Evolutionary conservation across 2,329 filamentous ascomycete species (phyloP).

Genomic region (Dactylonectria macrodidyma): DNA sequence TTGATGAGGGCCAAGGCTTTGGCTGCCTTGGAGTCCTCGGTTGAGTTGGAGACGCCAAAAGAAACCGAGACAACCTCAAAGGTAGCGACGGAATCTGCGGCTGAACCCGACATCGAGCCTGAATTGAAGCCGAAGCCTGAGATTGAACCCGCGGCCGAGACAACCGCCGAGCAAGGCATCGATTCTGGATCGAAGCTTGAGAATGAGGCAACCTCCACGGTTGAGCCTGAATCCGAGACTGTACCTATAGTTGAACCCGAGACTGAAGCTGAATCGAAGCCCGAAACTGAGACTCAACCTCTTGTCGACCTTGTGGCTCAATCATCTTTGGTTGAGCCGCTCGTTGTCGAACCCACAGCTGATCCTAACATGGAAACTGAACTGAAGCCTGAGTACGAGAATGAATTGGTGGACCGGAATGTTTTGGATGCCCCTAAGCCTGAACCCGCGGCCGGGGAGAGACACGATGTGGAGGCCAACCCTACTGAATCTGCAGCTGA

Average conservation of each 20-base stretch:
- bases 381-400: constrained; percentile 32
- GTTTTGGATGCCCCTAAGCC: constrained; percentile 36
- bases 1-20: constrained; percentile 43
- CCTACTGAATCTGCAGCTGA: constrained; percentile 32
- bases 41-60: constrained; percentile 35
- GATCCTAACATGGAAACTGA: constrained; percentile 29
- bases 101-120: constrained; percentile 39
- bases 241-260: constrained; percentile 48
- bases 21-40: constrained; percentile 37
- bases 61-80: constrained; percentile 34
- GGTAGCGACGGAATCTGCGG: constrained; percentile 34
- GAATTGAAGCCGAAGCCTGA: constrained; percentile 33
- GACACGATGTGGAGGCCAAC: constrained; percentile 19
- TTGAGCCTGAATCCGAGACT: constrained; percentile 41
- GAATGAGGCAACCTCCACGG: constrained; percentile 38
- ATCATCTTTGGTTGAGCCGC: constrained; percentile 31
- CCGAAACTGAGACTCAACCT: constrained; percentile 45
- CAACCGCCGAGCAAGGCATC: constrained; percentile 28
- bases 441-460: constrained; percentile 39
- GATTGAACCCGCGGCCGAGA: constrained; percentile 30
- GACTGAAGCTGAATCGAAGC: constrained; percentile 49
- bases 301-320: constrained; percentile 33
- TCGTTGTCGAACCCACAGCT: constrained; percentile 35
- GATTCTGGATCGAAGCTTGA: constrained; percentile 39
- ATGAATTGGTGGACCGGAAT: constrained; percentile 31